A percentile compares a stretch with the other conserved stretches of the same genome.
phyloP scores from a whole-genome alignment of 2,329 filamentous ascomycete species.

The Sporothrix dimorphospora region DNA sequence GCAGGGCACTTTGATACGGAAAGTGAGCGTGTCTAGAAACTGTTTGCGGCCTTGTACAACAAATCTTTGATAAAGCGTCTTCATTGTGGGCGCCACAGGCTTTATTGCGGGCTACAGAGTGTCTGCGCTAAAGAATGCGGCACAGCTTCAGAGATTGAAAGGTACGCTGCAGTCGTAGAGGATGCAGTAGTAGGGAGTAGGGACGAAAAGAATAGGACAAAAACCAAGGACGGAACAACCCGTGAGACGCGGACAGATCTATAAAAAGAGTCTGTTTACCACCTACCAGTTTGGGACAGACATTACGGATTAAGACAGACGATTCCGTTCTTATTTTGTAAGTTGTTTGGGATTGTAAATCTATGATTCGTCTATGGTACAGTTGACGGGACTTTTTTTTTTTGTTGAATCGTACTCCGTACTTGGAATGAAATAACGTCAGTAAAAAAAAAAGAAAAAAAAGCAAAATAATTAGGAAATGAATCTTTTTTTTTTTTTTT shows the following conservation, averaged over 20 bases:
- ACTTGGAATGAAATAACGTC: not conserved
- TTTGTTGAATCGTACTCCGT: not conserved
- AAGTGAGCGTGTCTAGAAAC: too few species aligned
- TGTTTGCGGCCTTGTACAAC: not conserved
- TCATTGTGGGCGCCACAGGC: not conserved
- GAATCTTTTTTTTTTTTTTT: not conserved
- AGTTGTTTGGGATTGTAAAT: not conserved
- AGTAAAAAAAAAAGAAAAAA: not conserved
- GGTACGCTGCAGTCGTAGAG: too few species aligned
- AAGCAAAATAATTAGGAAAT: not conserved
- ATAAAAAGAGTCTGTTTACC: conserved; percentile 16
- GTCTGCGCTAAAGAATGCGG: not conserved
- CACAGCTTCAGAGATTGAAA: not conserved
- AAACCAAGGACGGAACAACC: not conserved
- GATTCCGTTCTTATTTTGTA: not conserved
- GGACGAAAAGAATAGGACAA: too few species aligned
- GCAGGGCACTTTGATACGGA: not conserved
- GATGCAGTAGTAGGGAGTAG: not conserved
- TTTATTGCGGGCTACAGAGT: not conserved
- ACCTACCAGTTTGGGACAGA: conserved; percentile 3
- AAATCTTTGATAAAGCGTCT: not conserved
- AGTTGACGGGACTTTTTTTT: not conserved
- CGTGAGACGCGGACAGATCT: not conserved
- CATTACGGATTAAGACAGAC: not conserved
- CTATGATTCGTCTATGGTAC: not conserved